Conservation (phyloP, 2,329 filamentous ascomycete species). For the Myriosclerotinia duriaeana region DNA sequence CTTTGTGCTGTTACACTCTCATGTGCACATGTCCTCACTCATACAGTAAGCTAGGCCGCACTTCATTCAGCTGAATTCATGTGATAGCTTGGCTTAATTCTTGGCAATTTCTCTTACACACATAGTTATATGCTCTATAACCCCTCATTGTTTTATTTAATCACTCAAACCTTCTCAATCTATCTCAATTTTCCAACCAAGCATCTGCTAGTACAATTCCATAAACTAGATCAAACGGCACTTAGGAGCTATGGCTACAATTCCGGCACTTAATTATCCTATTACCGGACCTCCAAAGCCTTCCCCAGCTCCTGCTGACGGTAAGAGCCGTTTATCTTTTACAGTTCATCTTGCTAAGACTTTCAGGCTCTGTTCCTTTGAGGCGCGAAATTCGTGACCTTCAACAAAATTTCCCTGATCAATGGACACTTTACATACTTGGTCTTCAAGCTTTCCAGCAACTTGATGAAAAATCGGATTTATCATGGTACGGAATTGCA, state of each 20-base stretch:
- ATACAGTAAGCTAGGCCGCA: neutral
- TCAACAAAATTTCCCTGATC: constrained; percentile 56
- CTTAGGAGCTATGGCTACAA: constrained; percentile 9
- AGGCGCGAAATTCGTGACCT: constrained; percentile 70
- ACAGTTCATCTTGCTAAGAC: constrained; percentile 7
- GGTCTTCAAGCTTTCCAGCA: constrained; percentile 69
- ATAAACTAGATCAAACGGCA: neutral
- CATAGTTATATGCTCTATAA: constrained; percentile 4
- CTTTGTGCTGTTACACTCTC: neutral
- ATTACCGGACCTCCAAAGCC: constrained; percentile 30
- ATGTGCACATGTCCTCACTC: constrained; percentile 9
- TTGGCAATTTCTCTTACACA: neutral
- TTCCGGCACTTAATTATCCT: constrained; percentile 31
- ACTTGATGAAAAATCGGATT: constrained; percentile 60
- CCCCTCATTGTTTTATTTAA: neutral
- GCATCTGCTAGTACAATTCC: neutral
- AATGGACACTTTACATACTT: constrained; percentile 76
- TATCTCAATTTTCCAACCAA: neutral
- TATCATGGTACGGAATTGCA: constrained; percentile 77
- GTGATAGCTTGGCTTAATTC: constrained; percentile 6
- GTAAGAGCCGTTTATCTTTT: constrained; percentile 17
- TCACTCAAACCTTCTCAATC: constrained; percentile 22
- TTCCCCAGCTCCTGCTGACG: constrained; percentile 29
- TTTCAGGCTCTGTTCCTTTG: constrained; percentile 38
- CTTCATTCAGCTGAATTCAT: constrained; percentile 13